phyloP scores from a whole-genome alignment of 2,329 filamentous ascomycete genomes.

The Chlorencoelia australis region DNA sequence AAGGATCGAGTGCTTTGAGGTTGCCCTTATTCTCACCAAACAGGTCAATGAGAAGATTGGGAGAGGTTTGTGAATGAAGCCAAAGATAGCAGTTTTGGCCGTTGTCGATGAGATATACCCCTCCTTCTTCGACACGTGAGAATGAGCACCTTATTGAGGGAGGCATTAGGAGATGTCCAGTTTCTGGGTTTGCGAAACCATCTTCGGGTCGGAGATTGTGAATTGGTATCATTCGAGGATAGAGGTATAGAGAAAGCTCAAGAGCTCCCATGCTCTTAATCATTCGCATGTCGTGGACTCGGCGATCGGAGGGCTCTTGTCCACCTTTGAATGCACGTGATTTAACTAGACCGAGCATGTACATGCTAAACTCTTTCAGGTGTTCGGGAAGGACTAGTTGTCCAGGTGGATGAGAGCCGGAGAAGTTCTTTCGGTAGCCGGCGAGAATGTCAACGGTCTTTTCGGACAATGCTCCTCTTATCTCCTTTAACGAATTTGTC shows the following conservation, averaged over 20 bases:
- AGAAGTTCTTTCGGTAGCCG: conserved; percentile 86
- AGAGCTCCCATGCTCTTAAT: conserved; percentile 77
- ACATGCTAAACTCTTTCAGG: conserved; percentile 95
- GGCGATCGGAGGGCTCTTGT: conserved; percentile 78
- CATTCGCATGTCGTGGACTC: conserved; percentile 85
- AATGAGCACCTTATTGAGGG: conserved; percentile 74
- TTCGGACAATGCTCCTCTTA: conserved; percentile 73
- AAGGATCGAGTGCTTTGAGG: conserved; percentile 71
- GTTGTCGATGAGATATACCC: conserved; percentile 91
- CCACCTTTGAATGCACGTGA: conserved; percentile 89
- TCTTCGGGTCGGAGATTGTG: conserved; percentile 83
- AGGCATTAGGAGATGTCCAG: conserved; percentile 75
- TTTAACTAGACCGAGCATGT: conserved; percentile 82
- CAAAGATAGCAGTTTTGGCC: conserved; percentile 86
- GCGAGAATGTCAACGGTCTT: conserved; percentile 89
- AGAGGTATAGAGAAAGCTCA: conserved; percentile 85
- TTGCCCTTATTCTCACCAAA: conserved; percentile 68
- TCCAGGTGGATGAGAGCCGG: conserved; percentile 72
- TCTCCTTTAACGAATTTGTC: conserved; percentile 69
- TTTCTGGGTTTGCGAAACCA: conserved; percentile 75
- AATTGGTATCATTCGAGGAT: conserved; percentile 84
- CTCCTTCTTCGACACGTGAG: conserved; percentile 79
- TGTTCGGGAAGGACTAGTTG: conserved; percentile 93
- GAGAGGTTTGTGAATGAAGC: conserved; percentile 86
- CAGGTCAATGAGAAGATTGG: conserved; percentile 80